Conservation (phyloP, 2,329 filamentous ascomycete genomes). For the Blastomyces silverae region DNA sequence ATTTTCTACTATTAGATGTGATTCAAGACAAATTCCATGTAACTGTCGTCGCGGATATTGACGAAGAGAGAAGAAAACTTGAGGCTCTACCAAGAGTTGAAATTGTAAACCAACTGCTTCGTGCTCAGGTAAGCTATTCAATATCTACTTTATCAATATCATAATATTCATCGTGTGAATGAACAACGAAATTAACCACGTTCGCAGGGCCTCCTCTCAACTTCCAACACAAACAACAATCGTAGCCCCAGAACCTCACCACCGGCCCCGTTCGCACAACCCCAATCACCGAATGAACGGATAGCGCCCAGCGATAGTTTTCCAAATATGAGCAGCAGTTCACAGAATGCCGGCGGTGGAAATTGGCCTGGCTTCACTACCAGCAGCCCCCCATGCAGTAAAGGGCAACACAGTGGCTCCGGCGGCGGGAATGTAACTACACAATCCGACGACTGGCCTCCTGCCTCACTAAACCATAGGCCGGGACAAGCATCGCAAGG, state of each 20-base stretch:
- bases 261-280: not conserved
- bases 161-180: not conserved
- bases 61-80: conserved; percentile 22
- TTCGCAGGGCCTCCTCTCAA: not conserved
- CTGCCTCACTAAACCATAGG: not conserved
- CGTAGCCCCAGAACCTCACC: not conserved
- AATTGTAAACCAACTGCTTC: conserved; percentile 24
- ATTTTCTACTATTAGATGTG: conserved; percentile 15
- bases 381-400: not conserved
- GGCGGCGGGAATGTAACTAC: not conserved
- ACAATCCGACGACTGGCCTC: not conserved
- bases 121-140: conserved; percentile 18
- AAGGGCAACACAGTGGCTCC: not conserved
- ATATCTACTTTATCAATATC: not conserved
- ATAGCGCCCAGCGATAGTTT: not conserved
- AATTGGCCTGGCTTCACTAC: not conserved
- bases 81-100: conserved; percentile 20
- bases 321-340: not conserved
- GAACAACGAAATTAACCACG: not conserved
- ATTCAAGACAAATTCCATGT: conserved; percentile 21
- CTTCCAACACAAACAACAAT: not conserved
- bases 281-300: not conserved
- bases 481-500: not conserved
- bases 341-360: not conserved
- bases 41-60: conserved; percentile 19